These are phyloP conservation scores for Dendrobium catenatum DNA, from an alignment of 106 monocot genomes.

Conservation along the genomic window DNA sequence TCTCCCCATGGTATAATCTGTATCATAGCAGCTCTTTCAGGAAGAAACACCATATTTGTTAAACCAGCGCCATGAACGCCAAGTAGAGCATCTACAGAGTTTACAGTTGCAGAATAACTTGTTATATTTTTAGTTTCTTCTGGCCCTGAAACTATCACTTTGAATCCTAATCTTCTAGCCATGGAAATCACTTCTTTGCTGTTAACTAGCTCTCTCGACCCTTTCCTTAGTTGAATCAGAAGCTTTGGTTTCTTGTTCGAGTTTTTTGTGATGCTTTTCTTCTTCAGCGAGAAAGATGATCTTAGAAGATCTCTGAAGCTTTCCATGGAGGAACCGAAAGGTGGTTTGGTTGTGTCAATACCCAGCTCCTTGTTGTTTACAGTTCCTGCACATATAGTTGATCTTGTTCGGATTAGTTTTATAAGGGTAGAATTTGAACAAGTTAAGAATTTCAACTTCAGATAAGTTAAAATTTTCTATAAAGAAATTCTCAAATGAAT, in stretches of 20 bases:
- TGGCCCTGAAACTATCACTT: slow-evolving; percentile 6
- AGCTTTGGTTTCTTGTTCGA: slow-evolving; percentile 3
- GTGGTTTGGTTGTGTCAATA: slow-evolving; percentile 20
- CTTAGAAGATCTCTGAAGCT: slow-evolving; percentile 22
- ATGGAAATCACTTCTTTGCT: slow-evolving; percentile 4
- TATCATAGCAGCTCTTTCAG: background rate
- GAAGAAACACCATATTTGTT: slow-evolving; percentile 15
- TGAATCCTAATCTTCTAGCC: slow-evolving; percentile 2
- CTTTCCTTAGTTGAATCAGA: slow-evolving; percentile 5
- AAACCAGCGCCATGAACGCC: slow-evolving; percentile 16
- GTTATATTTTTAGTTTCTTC: slow-evolving; percentile 3
- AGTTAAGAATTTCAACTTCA: too few relatives aligned
- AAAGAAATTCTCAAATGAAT: too few relatives aligned
- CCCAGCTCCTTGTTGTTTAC: slow-evolving; percentile 17
- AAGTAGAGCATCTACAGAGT: slow-evolving; percentile 11
- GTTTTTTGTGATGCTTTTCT: background rate
- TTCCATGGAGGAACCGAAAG: slow-evolving; percentile 8
- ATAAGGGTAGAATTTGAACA: too few relatives aligned
- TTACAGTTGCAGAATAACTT: background rate
- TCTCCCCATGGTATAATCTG: slow-evolving; percentile 14
- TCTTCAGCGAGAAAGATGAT: slow-evolving; percentile 14
- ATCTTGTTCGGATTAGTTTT: too few relatives aligned
- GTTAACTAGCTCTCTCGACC: slow-evolving; percentile 6
- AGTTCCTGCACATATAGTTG: background rate
- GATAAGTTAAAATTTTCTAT: too few relatives aligned